Evolutionary conservation across 768 basidiomycete species (phyloP), one percentile per base, ranked within the genome.

Genomic region (Phylloporus arenicola): DNA sequence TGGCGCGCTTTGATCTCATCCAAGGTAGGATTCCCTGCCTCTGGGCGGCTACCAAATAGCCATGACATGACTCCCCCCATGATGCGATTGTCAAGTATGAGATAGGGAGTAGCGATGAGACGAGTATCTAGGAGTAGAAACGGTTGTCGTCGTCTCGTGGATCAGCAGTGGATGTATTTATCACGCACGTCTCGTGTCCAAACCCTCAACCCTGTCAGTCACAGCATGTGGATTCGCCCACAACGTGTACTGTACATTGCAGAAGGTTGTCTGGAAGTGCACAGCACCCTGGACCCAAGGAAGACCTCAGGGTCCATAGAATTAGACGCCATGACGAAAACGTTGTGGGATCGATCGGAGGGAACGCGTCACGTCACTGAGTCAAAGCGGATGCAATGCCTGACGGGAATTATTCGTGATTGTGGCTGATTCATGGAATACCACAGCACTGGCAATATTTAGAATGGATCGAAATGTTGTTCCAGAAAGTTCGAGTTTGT

Each of bases 21-120:
- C 13, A 57, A 0, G 19, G 55, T 60, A 2, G 57, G 57, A 43
- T 57, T 62, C 17, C 22, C 19, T 0, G 2, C 5, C 6, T 49
- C 45, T 9, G 60, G 60, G 3, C 46, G 29, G 8, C 45, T 2
- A 8, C 57, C 56, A 12, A 57, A 47, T 14, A 37, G 19, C 4
- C 12, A 24, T 2, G 58, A 57, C 8, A 60, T 3, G 7, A 17
- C 20, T 1, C 19, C n/a, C 2, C 58, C 58, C 58, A 61, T 60
- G 14, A 13, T 13, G 43, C 3, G 9, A 17, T 20, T 8, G 40
- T 45, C 2, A 24, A 35, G 13, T 38, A 17, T 6, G 8, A 6
- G 41, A 19, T 6, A 29, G 39, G 1, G 41, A 39, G 2, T 12
- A 17, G 13, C 14, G 27, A 14, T 30, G 20, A n/a, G 53, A 12